These are phyloP conservation scores for Dictyostelium firmibasis DNA, from an alignment of 78 protist species.

Conservation along the genomic window DNA sequence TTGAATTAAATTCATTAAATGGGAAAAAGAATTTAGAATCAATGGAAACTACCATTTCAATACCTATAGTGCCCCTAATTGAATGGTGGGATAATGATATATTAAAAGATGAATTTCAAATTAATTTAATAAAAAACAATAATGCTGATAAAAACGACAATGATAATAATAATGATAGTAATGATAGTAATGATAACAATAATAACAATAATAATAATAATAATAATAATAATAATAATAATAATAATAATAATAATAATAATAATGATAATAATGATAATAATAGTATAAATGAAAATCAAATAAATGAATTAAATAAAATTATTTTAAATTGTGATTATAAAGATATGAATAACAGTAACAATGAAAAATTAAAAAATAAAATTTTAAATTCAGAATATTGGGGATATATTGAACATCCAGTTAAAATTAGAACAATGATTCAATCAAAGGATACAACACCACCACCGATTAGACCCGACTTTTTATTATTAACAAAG, in stretches of 20 bases:
- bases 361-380: neutral
- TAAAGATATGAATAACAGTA: neutral
- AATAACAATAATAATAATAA: neutral
- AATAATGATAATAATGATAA: neutral
- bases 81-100: slow-evolving; percentile 81
- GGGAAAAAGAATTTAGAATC: neutral
- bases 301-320: neutral
- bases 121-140: neutral
- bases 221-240: neutral
- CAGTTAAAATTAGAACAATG: slow-evolving; percentile 64
- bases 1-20: neutral
- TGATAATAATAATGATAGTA: neutral
- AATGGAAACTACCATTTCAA: neutral
- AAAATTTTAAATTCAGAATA: slow-evolving; percentile 14
- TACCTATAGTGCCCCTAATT: slow-evolving; percentile 31
- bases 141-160: too few species aligned
- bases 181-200: neutral
- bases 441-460: slow-evolving; percentile 18
- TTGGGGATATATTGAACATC: slow-evolving; percentile 82
- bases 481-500: slow-evolving; percentile 46
- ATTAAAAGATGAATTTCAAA: neutral
- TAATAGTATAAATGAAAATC: neutral
- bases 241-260: neutral
- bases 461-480: slow-evolving; percentile 25
- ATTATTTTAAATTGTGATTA: neutral